These are phyloP conservation scores for Otatea glauca DNA, from an alignment of 176 grass and related monocot species.

Conservation along the genomic window DNA sequence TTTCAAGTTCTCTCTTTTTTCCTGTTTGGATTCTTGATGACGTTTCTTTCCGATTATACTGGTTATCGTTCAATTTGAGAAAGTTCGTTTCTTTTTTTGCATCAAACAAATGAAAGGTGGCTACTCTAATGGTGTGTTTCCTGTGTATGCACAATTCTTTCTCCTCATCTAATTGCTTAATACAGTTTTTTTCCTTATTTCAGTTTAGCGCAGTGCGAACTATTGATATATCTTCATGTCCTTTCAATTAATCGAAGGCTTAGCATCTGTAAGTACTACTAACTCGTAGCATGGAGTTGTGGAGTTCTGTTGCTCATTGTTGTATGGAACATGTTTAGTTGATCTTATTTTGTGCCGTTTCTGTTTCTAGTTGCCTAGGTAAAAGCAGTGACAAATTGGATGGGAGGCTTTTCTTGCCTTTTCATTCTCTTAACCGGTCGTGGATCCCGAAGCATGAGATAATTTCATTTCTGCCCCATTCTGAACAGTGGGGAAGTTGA, in stretches of 20 bases:
- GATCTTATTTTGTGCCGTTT: slow-evolving; percentile 18
- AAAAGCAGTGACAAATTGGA: slow-evolving; percentile 20
- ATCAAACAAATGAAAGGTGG: background rate
- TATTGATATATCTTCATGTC: slow-evolving; percentile 13
- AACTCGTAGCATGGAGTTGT: slow-evolving; percentile 13
- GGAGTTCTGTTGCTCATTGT: background rate
- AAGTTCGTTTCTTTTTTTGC: background rate
- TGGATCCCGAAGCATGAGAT: background rate
- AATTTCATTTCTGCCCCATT: background rate
- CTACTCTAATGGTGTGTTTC: slow-evolving; percentile 20
- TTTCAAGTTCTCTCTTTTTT: slow-evolving; percentile 19
- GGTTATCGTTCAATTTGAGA: background rate
- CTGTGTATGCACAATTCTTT: slow-evolving; percentile 6
- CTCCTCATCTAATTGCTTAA: slow-evolving; percentile 7
- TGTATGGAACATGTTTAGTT: slow-evolving; percentile 13
- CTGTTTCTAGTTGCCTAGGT: slow-evolving; percentile 31
- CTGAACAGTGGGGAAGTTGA: slow-evolving; percentile 22
- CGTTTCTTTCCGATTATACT: background rate
- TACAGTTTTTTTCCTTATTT: slow-evolving; percentile 5
- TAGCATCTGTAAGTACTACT: slow-evolving; percentile 32
- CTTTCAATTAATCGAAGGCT: slow-evolving; percentile 5
- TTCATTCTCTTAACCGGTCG: background rate
- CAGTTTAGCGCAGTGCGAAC: slow-evolving; percentile 27
- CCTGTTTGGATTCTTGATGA: background rate
- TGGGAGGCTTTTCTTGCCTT: background rate